Evolutionary conservation across 495 filamentous ascomycete species (phyloP).

Genomic region (Penicillium turbatum): DNA sequence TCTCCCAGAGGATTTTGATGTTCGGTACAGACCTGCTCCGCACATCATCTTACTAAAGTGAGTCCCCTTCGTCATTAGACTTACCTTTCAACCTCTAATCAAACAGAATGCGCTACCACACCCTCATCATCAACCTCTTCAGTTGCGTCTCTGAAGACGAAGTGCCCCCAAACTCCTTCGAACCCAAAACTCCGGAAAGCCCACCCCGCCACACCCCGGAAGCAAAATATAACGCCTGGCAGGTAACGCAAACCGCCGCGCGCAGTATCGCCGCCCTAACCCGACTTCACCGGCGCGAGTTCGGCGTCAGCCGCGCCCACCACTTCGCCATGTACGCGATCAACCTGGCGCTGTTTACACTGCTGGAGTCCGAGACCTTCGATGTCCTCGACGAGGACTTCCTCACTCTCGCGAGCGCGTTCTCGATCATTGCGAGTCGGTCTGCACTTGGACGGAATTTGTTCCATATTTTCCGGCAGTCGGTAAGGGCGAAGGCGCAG

Average conservation of each 20-base stretch:
- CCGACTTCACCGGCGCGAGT: conserved; percentile 34
- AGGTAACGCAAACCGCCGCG: conserved; percentile 27
- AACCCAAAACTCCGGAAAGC: conserved; percentile 35
- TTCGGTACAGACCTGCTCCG: conserved; percentile 26
- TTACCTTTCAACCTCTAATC: background rate
- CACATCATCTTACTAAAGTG: conserved; percentile 40
- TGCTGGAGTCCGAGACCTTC: conserved; percentile 33
- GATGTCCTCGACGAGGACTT: conserved; percentile 41
- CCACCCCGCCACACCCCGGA: conserved; percentile 22
- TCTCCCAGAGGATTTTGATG: conserved; percentile 31
- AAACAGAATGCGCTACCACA: conserved; percentile 39
- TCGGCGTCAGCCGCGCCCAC: conserved; percentile 39
- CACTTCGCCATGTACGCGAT: conserved; percentile 44
- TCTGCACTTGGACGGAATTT: conserved; percentile 38
- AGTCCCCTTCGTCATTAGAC: background rate
- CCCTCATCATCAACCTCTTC: conserved; percentile 39
- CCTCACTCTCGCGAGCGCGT: conserved; percentile 34
- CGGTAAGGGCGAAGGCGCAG: conserved; percentile 33
- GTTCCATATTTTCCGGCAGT: conserved; percentile 42
- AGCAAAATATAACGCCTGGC: conserved; percentile 22
- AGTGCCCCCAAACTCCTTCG: conserved; percentile 12
- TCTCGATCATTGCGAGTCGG: conserved; percentile 36
- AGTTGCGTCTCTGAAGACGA: conserved; percentile 26
- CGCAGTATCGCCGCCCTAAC: conserved; percentile 34
- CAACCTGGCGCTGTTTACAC: conserved; percentile 41